Evolutionary conservation across 768 basidiomycete genomes (phyloP), one percentile per base, ranked within the genome.

Genomic region (Boletus huronensis): DNA sequence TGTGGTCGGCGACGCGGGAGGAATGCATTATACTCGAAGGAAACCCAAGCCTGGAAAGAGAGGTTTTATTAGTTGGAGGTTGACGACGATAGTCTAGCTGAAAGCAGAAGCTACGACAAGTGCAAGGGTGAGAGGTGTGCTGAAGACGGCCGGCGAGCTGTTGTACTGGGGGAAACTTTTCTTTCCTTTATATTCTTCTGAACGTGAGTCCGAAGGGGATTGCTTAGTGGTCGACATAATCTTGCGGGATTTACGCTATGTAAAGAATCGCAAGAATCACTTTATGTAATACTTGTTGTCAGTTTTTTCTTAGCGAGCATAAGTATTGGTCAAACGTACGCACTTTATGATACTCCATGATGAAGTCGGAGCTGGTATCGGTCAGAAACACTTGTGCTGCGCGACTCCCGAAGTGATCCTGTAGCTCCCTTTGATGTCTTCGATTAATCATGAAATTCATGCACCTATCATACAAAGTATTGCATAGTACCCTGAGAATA

Each of bases 381-480:
- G 26, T 36, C 50, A 32, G 29, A 6, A 16, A 5, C 3, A 4
- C 21, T 40, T 17, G 2, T 6, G 16, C 1, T 10, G 25, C 16
- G n/a, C 11, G 26, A 19, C 9, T 14, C 14, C 9, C 3, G 14
- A 43, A 23, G 39, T 17, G 35, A 23, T 14, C 16, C 9, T 0
- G 14, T 13, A 8, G 19, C n/a, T 21, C 35, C 21, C 19, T 29
- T 50, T 14, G 32, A 40, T 19, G 44, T 48, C 39, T 44, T 42
- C 38, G 28, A 35, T 31, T 17, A 25, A 52, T 49, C 47, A 29
- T 57, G 25, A 38, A 7, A 53, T 53, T 59, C 31, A 25, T 50
- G 21, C 51, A 39, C 48, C 38, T 52, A 63, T 71, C 50, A 74
- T 67, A 74, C 73, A 67, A 74, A 74, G 57, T 74, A 74, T 39